Evolutionary conservation across 2,329 filamentous ascomycete genomes (phyloP).

Genomic region (Stemphylium lycopersici): DNA sequence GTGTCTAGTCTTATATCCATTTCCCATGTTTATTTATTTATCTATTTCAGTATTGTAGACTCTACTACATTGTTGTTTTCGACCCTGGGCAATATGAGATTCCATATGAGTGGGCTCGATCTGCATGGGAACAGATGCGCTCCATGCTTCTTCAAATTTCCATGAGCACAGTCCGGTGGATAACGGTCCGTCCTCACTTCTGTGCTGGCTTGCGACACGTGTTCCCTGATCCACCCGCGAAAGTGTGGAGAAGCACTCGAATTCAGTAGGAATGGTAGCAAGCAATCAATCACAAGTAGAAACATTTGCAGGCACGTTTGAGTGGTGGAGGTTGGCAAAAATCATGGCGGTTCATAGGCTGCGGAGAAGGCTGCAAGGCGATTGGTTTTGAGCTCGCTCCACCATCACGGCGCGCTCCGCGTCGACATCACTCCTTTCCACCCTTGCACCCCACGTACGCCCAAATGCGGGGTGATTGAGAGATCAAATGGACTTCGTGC

Average conservation of each 20-base stretch:
- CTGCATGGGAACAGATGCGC: no score
- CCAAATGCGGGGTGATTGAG: conserved; percentile 33
- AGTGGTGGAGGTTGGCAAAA: neutral
- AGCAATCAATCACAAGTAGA: neutral
- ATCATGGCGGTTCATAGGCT: neutral
- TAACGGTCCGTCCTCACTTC: neutral
- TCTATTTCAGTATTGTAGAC: neutral
- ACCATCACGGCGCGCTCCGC: conserved; percentile 19
- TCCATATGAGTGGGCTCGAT: no score
- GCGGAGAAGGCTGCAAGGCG: conserved; percentile 15
- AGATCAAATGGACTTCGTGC: conserved; percentile 35
- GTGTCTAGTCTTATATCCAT: neutral
- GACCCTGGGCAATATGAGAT: no score
- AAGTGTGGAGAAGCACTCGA: neutral
- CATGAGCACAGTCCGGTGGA: neutral
- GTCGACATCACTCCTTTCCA: conserved; percentile 22
- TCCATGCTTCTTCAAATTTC: neutral
- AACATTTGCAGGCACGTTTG: neutral
- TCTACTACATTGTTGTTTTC: neutral
- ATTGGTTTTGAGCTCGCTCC: conserved; percentile 17
- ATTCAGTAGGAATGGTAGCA: neutral
- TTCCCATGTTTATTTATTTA: neutral
- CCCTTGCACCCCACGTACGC: conserved; percentile 26
- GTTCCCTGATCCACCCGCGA: neutral
- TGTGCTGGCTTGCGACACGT: neutral